These are phyloP conservation scores for Amanita rubescens DNA, from an alignment of 768 basidiomycete genomes.

Conservation along the genomic window DNA sequence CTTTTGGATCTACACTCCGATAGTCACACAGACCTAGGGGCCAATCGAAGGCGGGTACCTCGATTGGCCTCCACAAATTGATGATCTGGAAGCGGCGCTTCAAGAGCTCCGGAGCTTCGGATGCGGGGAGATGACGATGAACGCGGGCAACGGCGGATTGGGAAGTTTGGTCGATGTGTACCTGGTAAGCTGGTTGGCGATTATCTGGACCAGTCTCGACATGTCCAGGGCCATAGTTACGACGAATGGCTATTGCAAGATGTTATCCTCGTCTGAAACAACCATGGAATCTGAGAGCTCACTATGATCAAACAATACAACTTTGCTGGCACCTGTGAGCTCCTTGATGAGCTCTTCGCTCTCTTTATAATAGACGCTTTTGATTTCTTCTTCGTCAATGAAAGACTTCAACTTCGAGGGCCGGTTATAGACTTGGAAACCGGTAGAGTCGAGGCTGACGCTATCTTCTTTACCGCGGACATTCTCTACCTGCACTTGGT, in stretches of 20 bases:
- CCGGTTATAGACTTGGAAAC: constrained; percentile 35
- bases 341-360: constrained; percentile 52
- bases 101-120: constrained; percentile 37
- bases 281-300: not conserved
- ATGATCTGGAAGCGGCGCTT: constrained; percentile 48
- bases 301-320: constrained; percentile 46
- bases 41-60: constrained; percentile 37
- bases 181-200: constrained; percentile 39
- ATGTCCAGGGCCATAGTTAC: constrained; percentile 28
- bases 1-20: constrained; percentile 31
- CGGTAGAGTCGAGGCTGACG: constrained; percentile 39
- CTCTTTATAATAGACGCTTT: constrained; percentile 53
- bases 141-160: constrained; percentile 38
- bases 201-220: constrained; percentile 26
- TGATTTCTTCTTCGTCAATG: constrained; percentile 39
- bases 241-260: constrained; percentile 32
- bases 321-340: constrained; percentile 50
- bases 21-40: constrained; percentile 48
- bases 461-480: constrained; percentile 41
- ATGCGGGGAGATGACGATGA: constrained; percentile 41
- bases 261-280: not conserved
- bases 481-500: constrained; percentile 40
- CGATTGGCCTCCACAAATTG: constrained; percentile 55
- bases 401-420: constrained; percentile 36
- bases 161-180: constrained; percentile 48